A percentile compares a stretch with the other conserved stretches of the same genome.
Evolutionary conservation across 2,329 filamentous ascomycete species (phyloP).

Genomic region (Neonectria sp.): DNA sequence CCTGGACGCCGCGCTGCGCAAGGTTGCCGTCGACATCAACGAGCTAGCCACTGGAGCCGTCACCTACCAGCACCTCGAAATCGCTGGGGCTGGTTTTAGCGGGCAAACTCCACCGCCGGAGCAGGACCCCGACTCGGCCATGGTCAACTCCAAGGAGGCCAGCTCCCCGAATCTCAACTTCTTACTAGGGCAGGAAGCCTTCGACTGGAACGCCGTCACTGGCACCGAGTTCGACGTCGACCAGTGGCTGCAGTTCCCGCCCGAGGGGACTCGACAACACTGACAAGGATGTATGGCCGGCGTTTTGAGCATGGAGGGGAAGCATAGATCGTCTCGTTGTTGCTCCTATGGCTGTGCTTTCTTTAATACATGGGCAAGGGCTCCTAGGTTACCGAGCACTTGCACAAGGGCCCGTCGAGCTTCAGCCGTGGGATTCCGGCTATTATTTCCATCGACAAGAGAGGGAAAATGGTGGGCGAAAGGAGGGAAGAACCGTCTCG

Average conservation of each 20-base stretch:
- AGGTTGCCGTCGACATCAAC: constrained; percentile 82
- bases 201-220: constrained; percentile 68
- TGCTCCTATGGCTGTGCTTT: no score
- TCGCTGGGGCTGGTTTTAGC: constrained; percentile 53
- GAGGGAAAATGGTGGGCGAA: no score
- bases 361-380: no score
- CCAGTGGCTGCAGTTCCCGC: constrained; percentile 53
- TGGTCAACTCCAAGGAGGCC: neutral
- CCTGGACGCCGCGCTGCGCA: constrained; percentile 89
- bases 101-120: constrained; percentile 69
- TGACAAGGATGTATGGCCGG: no score
- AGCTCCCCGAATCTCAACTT: constrained; percentile 36
- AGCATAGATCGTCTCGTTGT: no score
- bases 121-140: constrained; percentile 59
- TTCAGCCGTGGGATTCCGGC: no score
- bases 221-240: constrained; percentile 70
- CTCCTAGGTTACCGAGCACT: no score
- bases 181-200: constrained; percentile 61
- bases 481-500: no score
- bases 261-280: no score
- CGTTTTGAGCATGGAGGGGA: no score
- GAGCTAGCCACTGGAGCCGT: constrained; percentile 51
- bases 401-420: no score
- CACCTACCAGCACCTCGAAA: constrained; percentile 46
- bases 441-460: no score